Evolutionary conservation across 2,329 filamentous ascomycete genomes (phyloP).

Genomic region (Fusarium poae): DNA sequence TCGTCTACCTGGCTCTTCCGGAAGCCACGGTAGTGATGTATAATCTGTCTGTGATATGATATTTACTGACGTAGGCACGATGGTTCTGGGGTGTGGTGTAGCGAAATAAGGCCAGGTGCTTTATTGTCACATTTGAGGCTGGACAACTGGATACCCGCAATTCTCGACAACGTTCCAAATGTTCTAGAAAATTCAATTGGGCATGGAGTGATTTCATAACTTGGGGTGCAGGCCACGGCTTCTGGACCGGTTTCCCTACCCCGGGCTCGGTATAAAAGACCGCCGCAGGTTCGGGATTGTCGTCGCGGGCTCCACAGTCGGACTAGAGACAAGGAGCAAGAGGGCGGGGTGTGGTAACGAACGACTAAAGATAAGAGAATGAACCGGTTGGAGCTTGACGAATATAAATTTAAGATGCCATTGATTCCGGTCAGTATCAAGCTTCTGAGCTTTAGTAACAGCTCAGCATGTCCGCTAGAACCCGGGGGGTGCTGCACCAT

Average conservation of each 20-base stretch:
- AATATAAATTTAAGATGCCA: conserved; percentile 23
- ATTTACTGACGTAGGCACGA: neutral
- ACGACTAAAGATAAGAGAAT: conserved; percentile 44
- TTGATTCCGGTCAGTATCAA: conserved; percentile 6
- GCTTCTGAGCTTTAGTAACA: conserved; percentile 21
- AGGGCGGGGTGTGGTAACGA: conserved; percentile 29
- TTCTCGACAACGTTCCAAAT: conserved; percentile 6
- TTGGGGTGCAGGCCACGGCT: conserved; percentile 28
- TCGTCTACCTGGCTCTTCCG: conserved; percentile 26
- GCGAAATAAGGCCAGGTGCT: conserved; percentile 6
- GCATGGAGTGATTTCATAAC: conserved; percentile 35
- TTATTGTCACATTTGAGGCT: conserved; percentile 22
- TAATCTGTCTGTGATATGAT: conserved; percentile 5
- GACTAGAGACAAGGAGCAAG: conserved; percentile 25
- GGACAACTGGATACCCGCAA: conserved; percentile 5
- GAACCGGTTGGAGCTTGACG: conserved; percentile 31
- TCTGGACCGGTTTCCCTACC: conserved; percentile 35
- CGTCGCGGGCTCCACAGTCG: conserved; percentile 39
- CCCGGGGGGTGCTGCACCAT: conserved; percentile 26
- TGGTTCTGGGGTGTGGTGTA: conserved; percentile 5
- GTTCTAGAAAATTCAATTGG: conserved; percentile 22
- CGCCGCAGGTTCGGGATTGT: conserved; percentile 40
- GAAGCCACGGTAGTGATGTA: conserved; percentile 23
- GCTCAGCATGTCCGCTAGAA: conserved; percentile 16
- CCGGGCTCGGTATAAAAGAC: conserved; percentile 39